Evolutionary conservation across 352 stramenopile species (phyloP).

Genomic region (Poterioochromonas sp.): DNA sequence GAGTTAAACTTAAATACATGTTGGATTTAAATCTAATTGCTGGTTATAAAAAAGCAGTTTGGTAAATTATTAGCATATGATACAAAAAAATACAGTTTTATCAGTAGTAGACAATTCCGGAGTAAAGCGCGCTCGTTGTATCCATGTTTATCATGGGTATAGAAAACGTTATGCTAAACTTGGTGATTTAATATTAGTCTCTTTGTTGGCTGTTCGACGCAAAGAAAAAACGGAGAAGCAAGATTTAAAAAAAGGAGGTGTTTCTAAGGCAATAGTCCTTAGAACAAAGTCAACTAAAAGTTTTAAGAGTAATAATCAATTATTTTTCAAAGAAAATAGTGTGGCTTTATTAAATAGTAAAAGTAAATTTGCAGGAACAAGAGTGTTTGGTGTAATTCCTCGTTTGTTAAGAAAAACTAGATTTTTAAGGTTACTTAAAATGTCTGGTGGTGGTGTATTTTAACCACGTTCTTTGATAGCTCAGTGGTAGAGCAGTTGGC

Average conservation of each 20-base stretch:
- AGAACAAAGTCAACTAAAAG: conserved; percentile 44
- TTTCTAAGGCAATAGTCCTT: conserved; percentile 27
- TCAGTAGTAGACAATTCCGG: conserved; percentile 25
- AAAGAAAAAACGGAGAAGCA: conserved; percentile 34
- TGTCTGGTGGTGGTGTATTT: conserved; percentile 42
- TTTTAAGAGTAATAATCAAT: conserved; percentile 42
- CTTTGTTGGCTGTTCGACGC: conserved; percentile 23
- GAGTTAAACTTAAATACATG: conserved; percentile 29
- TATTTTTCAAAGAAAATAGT: conserved; percentile 35
- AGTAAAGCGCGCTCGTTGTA: conserved; percentile 23
- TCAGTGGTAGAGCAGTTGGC: conserved; percentile 36
- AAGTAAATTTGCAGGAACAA: conserved; percentile 43
- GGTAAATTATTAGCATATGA: conserved; percentile 33
- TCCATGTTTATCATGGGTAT: conserved; percentile 30
- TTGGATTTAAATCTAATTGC: conserved; percentile 24
- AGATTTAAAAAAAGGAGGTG: conserved; percentile 34
- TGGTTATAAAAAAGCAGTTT: conserved; percentile 35
- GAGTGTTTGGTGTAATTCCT: conserved; percentile 41
- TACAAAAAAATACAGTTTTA: conserved; percentile 35
- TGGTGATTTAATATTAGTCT: conserved; percentile 37
- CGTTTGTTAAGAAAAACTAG: conserved; percentile 39
- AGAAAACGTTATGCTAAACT: conserved; percentile 33
- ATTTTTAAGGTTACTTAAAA: conserved; percentile 25
- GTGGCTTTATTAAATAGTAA: conserved; percentile 39
- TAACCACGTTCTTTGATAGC: conserved; percentile 30